phyloP scores from a whole-genome alignment of 2,329 filamentous ascomycete species.

The Nemania sp. region DNA sequence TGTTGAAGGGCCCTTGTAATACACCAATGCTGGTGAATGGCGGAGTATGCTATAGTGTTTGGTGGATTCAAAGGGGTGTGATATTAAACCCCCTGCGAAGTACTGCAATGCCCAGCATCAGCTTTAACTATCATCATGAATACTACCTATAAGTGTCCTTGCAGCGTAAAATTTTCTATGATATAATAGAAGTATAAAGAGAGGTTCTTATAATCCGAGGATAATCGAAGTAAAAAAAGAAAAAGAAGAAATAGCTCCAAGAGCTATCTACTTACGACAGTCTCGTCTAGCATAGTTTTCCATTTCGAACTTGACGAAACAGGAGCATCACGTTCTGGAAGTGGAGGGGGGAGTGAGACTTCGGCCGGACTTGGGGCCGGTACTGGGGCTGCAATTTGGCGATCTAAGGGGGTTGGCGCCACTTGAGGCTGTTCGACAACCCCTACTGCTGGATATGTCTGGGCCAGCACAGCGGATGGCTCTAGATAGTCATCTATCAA shows the following conservation, averaged over 20 bases:
- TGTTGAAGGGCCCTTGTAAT: slow-evolving; percentile 74
- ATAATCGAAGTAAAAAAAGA: neutral
- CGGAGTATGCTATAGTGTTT: slow-evolving; percentile 75
- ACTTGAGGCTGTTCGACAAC: slow-evolving; percentile 25
- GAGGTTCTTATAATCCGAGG: neutral
- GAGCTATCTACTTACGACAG: slow-evolving; percentile 14
- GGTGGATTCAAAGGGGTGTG: slow-evolving; percentile 72
- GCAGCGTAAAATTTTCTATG: neutral
- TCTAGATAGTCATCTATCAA: slow-evolving; percentile 48
- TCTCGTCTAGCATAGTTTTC: slow-evolving; percentile 40
- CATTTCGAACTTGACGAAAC: slow-evolving; percentile 51
- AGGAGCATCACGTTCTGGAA: slow-evolving; percentile 22
- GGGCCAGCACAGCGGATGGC: slow-evolving; percentile 19
- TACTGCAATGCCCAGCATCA: slow-evolving; percentile 70
- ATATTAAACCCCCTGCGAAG: slow-evolving; percentile 73
- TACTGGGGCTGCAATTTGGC: slow-evolving; percentile 38
- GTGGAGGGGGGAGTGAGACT: slow-evolving; percentile 23
- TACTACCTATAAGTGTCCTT: neutral
- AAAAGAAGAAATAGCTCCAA: neutral
- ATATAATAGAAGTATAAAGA: neutral
- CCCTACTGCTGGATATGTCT: slow-evolving; percentile 25
- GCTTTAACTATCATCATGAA: slow-evolving; percentile 57
- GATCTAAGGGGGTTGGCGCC: neutral
- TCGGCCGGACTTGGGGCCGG: slow-evolving; percentile 40
- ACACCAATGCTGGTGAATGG: slow-evolving; percentile 72